Evolutionary conservation across 2,329 filamentous ascomycete species (phyloP).

Genomic region (Didymella sp.): DNA sequence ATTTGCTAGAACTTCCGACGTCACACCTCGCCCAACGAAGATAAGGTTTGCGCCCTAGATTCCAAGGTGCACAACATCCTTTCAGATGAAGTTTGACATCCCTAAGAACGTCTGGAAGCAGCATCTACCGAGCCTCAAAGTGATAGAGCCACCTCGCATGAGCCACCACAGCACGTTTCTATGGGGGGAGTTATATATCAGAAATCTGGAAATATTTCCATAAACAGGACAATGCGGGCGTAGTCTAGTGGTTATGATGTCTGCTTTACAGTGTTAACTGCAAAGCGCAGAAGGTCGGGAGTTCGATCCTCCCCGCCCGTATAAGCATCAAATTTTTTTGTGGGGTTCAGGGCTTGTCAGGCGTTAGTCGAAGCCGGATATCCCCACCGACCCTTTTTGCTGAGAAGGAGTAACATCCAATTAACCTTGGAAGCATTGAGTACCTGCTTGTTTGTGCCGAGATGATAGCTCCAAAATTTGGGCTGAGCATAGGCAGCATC

Average conservation of each 20-base stretch:
- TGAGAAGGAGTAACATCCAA: not conserved
- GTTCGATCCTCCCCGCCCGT: conserved; percentile 48
- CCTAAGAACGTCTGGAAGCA: not conserved
- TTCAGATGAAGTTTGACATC: not conserved
- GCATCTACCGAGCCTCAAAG: not conserved
- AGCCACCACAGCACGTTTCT: not conserved
- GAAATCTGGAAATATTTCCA: not conserved
- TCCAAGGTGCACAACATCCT: not conserved
- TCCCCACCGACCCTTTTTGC: not conserved
- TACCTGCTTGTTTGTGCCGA: not conserved
- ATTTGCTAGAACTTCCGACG: not conserved
- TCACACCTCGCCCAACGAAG: not conserved
- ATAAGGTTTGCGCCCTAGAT: not conserved
- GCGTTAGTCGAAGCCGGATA: not conserved
- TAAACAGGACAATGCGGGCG: conserved; percentile 13
- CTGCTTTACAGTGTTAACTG: conserved; percentile 45
- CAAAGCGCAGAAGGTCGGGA: conserved; percentile 48
- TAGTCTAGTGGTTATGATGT: conserved; percentile 49
- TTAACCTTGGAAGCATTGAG: not conserved
- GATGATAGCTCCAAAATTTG: not conserved
- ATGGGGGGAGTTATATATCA: not conserved
- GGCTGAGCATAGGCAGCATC: no score
- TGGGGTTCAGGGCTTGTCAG: not conserved
- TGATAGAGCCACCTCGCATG: not conserved
- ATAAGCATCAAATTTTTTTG: conserved; percentile 33